Evolutionary conservation across 2,329 filamentous ascomycete species (phyloP).

Genomic region (Fusarium vanettenii): DNA sequence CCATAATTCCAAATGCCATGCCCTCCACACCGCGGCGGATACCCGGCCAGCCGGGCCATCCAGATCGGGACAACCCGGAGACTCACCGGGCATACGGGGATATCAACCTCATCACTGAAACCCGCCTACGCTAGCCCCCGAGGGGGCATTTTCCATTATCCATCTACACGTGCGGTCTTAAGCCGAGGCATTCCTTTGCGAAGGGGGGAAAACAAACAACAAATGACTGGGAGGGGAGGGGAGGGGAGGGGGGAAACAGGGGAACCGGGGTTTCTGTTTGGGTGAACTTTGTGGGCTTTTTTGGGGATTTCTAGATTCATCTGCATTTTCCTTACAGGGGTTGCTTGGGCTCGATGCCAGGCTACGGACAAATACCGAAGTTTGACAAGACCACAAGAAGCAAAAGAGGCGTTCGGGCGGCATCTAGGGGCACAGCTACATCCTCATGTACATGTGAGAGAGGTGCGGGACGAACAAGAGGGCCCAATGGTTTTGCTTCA

Average conservation of each 20-base stretch:
- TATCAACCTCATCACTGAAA: neutral
- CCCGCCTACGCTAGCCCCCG: neutral
- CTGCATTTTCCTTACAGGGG: slow-evolving; percentile 3
- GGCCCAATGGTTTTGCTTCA: slow-evolving; percentile 41
- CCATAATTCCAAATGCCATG: slow-evolving; percentile 20
- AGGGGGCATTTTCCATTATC: neutral
- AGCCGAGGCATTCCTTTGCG: slow-evolving; percentile 38
- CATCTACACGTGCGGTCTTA: slow-evolving; percentile 22
- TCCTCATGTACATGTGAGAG: slow-evolving; percentile 39
- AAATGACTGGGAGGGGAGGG: neutral
- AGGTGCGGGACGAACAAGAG: slow-evolving; percentile 27
- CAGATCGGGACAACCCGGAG: slow-evolving; percentile 38
- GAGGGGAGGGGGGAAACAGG: neutral
- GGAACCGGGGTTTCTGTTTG: neutral
- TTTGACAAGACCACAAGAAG: slow-evolving; percentile 24
- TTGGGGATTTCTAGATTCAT: slow-evolving; percentile 26
- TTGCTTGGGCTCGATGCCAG: slow-evolving; percentile 1
- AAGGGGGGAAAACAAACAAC: neutral
- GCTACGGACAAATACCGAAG: slow-evolving; percentile 39
- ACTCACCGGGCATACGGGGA: slow-evolving; percentile 30
- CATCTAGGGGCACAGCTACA: slow-evolving; percentile 22
- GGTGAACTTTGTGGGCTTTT: slow-evolving; percentile 4
- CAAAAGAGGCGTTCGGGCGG: slow-evolving; percentile 41
- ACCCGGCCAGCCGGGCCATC: slow-evolving; percentile 40
- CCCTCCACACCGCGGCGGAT: slow-evolving; percentile 30